Conservation (phyloP, 768 basidiomycete species). For the Myochromella boudieri region DNA sequence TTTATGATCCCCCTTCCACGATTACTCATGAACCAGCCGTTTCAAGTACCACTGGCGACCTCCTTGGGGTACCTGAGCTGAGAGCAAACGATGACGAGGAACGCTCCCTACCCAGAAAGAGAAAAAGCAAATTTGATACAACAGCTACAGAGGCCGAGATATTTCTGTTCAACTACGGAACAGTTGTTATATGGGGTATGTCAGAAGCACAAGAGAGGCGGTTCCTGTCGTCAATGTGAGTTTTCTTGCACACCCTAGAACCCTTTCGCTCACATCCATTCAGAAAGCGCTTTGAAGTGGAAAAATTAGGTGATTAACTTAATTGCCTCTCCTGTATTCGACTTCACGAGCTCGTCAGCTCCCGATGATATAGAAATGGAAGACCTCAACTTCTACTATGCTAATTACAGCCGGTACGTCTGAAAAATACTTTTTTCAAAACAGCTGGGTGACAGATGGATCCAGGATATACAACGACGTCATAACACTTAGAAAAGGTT, state of each 20-base stretch:
- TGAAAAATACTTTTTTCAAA: neutral
- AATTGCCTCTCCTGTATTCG: constrained; percentile 6
- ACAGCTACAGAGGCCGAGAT: constrained; percentile 78
- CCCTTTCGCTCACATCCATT: constrained; percentile 16
- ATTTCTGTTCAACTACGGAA: constrained; percentile 92
- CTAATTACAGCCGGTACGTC: constrained; percentile 88
- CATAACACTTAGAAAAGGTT: constrained; percentile 90
- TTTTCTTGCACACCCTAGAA: too few relatives aligned
- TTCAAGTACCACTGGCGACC: constrained; percentile 58
- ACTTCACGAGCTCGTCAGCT: constrained; percentile 38
- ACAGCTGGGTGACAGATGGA: too few relatives aligned
- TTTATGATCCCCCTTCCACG: constrained; percentile 57
- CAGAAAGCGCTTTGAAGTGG: constrained; percentile 94
- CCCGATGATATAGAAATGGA: constrained; percentile 94
- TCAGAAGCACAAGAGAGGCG: constrained; percentile 88
- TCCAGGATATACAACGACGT: constrained; percentile 94
- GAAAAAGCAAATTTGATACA: constrained; percentile 67
- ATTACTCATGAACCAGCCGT: constrained; percentile 25
- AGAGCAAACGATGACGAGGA: constrained; percentile 34
- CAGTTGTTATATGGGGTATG: constrained; percentile 98
- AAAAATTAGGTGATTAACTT: constrained; percentile 64
- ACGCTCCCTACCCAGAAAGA: constrained; percentile 40
- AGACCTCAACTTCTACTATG: constrained; percentile 95
- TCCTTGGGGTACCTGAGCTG: constrained; percentile 78
- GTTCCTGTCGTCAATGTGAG: constrained; percentile 88